Conservation (phyloP, 345 rosid species). For the Citrus sp. region DNA sequence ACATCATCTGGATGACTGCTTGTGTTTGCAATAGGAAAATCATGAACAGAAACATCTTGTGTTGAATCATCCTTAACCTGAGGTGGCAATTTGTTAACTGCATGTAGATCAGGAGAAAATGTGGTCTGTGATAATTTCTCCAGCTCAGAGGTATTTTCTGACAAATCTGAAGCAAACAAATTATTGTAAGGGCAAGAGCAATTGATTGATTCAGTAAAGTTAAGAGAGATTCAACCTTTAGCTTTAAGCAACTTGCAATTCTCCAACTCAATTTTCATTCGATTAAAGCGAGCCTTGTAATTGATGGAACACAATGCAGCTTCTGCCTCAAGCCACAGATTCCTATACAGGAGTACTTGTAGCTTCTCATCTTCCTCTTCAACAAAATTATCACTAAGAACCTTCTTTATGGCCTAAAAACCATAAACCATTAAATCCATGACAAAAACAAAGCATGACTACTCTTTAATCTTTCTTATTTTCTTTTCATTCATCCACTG, state of each 20-base stretch:
- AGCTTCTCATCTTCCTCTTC: slow-evolving; percentile 51
- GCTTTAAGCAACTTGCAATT: slow-evolving; percentile 28
- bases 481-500: neutral
- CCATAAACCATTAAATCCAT: slow-evolving; percentile 6
- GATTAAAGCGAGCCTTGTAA: slow-evolving; percentile 65
- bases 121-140: slow-evolving; percentile 10
- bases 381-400: slow-evolving; percentile 59
- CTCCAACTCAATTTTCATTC: slow-evolving; percentile 53
- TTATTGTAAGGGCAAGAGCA: neutral
- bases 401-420: slow-evolving; percentile 70
- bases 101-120: slow-evolving; percentile 11
- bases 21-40: slow-evolving; percentile 19
- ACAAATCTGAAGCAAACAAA: slow-evolving; percentile 17
- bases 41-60: slow-evolving; percentile 15
- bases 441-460: slow-evolving; percentile 8
- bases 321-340: slow-evolving; percentile 96
- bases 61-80: neutral
- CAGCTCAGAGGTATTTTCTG: slow-evolving; percentile 8
- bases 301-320: slow-evolving; percentile 70
- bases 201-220: neutral
- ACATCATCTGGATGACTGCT: slow-evolving; percentile 43
- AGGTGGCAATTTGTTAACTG: slow-evolving; percentile 5
- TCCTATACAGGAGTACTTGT: slow-evolving; percentile 67
- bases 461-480: neutral
- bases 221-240: slow-evolving; percentile 32